phyloP scores from a whole-genome alignment of 2,329 filamentous ascomycete species.

The Akanthomyces dipterigenus region DNA sequence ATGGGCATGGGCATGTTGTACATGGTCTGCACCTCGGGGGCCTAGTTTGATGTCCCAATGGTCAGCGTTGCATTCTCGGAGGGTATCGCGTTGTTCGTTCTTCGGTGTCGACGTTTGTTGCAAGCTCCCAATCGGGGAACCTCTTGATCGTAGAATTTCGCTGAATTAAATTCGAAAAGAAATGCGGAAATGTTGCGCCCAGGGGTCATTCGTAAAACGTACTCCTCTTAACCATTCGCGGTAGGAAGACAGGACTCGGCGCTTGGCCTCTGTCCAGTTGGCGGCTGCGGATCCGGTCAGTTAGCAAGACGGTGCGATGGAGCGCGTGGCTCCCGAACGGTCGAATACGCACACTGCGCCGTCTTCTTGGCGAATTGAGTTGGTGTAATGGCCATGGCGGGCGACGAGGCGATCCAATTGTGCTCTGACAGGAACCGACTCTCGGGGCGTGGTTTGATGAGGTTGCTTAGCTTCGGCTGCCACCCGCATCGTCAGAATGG shows the following conservation, averaged over 20 bases:
- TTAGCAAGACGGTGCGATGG: neutral
- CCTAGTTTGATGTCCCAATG: conserved; percentile 44
- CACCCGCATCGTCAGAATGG: conserved; percentile 5
- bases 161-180: neutral
- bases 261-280: conserved; percentile 84
- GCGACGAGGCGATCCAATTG: conserved; percentile 29
- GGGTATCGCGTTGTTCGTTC: neutral
- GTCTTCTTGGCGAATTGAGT: conserved; percentile 83
- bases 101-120: neutral
- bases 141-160: neutral
- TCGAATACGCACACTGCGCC: conserved; percentile 58
- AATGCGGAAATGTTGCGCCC: neutral
- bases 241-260: conserved; percentile 82
- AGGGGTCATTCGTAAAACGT: conserved; percentile 38
- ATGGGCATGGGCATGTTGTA: conserved; percentile 89
- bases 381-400: conserved; percentile 79
- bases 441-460: conserved; percentile 9
- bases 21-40: conserved; percentile 94
- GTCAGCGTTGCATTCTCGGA: conserved; percentile 11
- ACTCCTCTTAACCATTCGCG: conserved; percentile 95
- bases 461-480: conserved; percentile 10
- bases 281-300: conserved; percentile 49
- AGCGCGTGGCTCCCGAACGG: neutral
- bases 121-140: neutral
- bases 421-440: conserved; percentile 2